Percentiles rank a stretch among this genome's conserved stretches.
Conservation (phyloP, 805 yeast genomes). For the Monosporozyma yasuniensis region DNA sequence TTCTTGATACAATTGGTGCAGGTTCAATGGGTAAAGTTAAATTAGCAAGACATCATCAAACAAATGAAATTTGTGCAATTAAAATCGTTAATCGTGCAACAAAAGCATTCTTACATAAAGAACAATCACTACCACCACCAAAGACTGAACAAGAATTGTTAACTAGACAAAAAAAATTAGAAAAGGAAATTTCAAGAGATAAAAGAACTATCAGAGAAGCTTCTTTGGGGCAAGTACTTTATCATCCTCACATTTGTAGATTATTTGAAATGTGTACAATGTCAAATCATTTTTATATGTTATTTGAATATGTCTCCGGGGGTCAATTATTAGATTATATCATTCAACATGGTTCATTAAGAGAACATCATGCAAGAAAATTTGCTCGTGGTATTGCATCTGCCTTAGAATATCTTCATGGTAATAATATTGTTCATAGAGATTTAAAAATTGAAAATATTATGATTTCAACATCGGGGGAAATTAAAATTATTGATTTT, state of each 20-base stretch:
- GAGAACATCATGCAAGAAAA: constrained; percentile 88
- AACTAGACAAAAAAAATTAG: constrained; percentile 59
- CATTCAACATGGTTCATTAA: constrained; percentile 88
- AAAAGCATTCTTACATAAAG: constrained; percentile 62
- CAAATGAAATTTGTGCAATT: constrained; percentile 80
- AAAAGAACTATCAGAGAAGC: constrained; percentile 91
- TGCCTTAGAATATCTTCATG: constrained; percentile 89
- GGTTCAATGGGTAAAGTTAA: constrained; percentile 99
- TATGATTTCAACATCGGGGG: constrained; percentile 88
- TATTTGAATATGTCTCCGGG: constrained; percentile 93
- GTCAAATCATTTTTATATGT: constrained; percentile 95
- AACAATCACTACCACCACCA: constrained; percentile 60
- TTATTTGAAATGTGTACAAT: constrained; percentile 89
- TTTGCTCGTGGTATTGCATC: constrained; percentile 92
- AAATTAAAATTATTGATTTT: constrained; percentile 90
- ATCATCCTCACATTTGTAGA: constrained; percentile 88
- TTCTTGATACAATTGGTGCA: constrained; percentile 89
- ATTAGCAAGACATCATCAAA: constrained; percentile 74
- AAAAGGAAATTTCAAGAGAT: constrained; percentile 82
- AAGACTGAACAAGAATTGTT: constrained; percentile 46
- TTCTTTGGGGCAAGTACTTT: constrained; percentile 78
- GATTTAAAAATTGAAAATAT: constrained; percentile 95
- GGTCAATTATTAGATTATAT: constrained; percentile 97
- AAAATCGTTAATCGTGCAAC: constrained; percentile 90
- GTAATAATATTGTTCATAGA: constrained; percentile 90